Conservation (phyloP, 495 filamentous ascomycete species). For the Penicillium bovifimosum region DNA sequence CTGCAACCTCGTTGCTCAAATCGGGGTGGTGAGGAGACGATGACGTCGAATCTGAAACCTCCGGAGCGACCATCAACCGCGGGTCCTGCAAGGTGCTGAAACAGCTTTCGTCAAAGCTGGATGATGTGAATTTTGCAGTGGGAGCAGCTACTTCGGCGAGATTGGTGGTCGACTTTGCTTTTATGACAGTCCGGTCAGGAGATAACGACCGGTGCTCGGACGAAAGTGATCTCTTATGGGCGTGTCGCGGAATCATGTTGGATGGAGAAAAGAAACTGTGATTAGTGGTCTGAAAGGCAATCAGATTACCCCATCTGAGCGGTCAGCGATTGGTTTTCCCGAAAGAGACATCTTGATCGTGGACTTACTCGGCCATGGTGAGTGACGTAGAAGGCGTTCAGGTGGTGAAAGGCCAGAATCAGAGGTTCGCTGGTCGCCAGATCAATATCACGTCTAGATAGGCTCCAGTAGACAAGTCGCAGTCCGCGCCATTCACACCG, state of each 20-base stretch:
- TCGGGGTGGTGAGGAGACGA: conserved; percentile 63
- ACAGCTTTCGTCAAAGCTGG: conserved; percentile 28
- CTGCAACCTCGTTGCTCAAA: conserved; percentile 80
- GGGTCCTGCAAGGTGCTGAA: conserved; percentile 52
- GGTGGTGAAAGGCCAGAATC: conserved; percentile 11
- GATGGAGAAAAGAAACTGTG: conserved; percentile 36
- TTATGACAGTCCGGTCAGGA: conserved; percentile 37
- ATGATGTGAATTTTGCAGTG: conserved; percentile 1
- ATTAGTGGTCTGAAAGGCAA: conserved; percentile 43
- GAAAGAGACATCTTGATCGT: neutral
- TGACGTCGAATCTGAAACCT: conserved; percentile 35
- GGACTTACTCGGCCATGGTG: conserved; percentile 45
- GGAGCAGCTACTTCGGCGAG: conserved; percentile 25
- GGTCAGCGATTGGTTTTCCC: conserved; percentile 4
- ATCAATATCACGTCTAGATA: conserved; percentile 12
- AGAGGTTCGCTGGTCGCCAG: neutral
- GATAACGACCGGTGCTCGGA: conserved; percentile 37
- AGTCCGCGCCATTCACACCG: conserved; percentile 19
- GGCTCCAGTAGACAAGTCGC: neutral
- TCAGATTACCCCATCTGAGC: conserved; percentile 26
- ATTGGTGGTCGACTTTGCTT: conserved; percentile 42
- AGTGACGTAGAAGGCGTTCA: conserved; percentile 25
- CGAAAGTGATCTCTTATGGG: conserved; percentile 40
- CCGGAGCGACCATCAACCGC: conserved; percentile 31
- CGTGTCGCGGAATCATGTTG: conserved; percentile 41